Base-by-base conservation (phyloP, 768 basidiomycete genomes). In the Agaricus blazei region DNA sequence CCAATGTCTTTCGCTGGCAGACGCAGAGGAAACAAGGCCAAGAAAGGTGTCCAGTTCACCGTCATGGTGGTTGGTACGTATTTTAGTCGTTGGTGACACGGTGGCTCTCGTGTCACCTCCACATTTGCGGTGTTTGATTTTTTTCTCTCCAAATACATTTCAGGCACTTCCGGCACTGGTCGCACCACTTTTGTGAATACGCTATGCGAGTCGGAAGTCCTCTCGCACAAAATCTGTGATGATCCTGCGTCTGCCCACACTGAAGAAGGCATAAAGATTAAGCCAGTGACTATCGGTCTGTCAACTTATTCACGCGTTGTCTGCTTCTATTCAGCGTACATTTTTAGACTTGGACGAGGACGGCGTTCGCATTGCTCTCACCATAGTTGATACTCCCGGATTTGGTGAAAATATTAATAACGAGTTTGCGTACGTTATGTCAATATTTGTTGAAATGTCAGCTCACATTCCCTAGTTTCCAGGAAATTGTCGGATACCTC, bases 381-480 rank as follows among this genome's bases (percentile, higher is more conserved):
- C 97, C 42, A 93, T 99, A 59, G 95, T 99, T 28, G 97, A 99
- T 69, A 99, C 97, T 0, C 97, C 97, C 54, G 97, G 97, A 44
- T 99, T 99, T 64, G 97, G 96, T 38, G 94, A 98, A 72, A 95
- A 94, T 67, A 96, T 99, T 67, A 94, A 99, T 78, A 98, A 98
- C 65, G 95, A 98, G 72, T 93, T 93, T 68, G 88, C 92, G 96
- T 97, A 72, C 68, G 93, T 80, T 40, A 55, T 54, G 38, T 57
- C 9, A 45, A 29, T 9, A 26, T 34, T 28, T 36, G 15, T 12
- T 15, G 5, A 14, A 9, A 19, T 11, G 14, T 15, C 19, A 3
- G 36, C 15, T 31, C 1, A 34, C 44, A 29, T 37, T 36, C 27
- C 50, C 9, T 62, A 98, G 96, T 53, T 99, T 98, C 74, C 88